A percentile compares a stretch with the other conserved stretches of the same genome.
Conservation (phyloP, 257 asterid genomes). For the Solanum clarkiae region DNA sequence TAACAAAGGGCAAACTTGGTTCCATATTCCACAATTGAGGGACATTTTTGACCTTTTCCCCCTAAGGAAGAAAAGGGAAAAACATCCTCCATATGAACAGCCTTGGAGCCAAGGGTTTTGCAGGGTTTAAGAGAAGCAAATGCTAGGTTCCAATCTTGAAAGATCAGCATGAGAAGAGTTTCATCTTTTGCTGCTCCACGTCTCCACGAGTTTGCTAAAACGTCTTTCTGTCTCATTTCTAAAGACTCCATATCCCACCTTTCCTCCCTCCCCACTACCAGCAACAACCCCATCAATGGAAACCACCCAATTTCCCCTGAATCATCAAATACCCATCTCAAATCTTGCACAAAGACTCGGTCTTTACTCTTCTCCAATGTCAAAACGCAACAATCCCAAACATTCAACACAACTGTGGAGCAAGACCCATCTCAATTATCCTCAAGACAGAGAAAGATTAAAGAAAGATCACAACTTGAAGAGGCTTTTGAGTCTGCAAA, state of each 20-base stretch:
- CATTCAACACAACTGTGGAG: constrained; percentile 35
- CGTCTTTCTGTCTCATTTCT: constrained; percentile 14
- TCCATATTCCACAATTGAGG: too few species aligned
- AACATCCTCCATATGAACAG: background rate
- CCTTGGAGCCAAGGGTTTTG: constrained; percentile 7
- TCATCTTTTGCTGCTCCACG: constrained; percentile 28
- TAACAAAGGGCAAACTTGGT: too few species aligned
- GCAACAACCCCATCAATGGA: background rate
- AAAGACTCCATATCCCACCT: constrained; percentile 9
- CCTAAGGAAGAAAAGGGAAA: too few species aligned
- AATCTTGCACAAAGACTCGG: constrained; percentile 16
- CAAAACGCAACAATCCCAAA: constrained; percentile 10
- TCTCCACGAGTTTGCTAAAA: constrained; percentile 24
- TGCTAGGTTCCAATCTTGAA: background rate
- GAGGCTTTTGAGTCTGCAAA: constrained; percentile 84
- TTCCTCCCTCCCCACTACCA: background rate
- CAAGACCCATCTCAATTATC: constrained; percentile 30
- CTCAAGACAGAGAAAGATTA: constrained; percentile 59
- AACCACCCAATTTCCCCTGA: constrained; percentile 5
- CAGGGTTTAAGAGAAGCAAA: constrained; percentile 12
- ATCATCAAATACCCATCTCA: constrained; percentile 21
- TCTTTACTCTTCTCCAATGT: constrained; percentile 19
- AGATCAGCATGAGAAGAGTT: constrained; percentile 57
- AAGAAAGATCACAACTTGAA: constrained; percentile 53
- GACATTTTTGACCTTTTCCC: too few species aligned